These are phyloP conservation scores for Holtermannia corniformis DNA, from an alignment of 768 basidiomycete species.

Conservation along the genomic window DNA sequence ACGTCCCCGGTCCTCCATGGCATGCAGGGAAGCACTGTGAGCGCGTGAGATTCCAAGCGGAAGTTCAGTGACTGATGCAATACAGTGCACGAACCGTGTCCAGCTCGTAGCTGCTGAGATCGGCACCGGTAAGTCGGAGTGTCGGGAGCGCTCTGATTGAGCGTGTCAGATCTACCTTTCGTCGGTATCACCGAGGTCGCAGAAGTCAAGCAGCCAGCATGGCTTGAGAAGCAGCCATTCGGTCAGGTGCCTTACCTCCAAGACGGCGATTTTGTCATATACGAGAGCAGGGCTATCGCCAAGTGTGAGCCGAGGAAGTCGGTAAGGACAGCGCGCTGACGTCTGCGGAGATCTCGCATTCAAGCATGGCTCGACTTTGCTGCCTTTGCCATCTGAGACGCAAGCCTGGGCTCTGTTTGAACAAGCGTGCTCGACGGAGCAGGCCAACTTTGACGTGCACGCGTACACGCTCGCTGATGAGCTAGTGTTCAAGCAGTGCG, in stretches of 20 bases:
- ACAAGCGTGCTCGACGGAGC: slow-evolving; percentile 46
- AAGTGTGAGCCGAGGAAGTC: slow-evolving; percentile 12
- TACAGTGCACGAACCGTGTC: neutral
- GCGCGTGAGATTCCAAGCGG: no score
- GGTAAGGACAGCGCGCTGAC: no score
- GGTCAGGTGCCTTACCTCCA: slow-evolving; percentile 55
- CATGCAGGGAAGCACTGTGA: no score
- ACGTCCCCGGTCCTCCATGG: no score
- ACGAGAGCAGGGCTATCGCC: slow-evolving; percentile 29
- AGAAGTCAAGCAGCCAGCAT: slow-evolving; percentile 24
- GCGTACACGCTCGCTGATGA: slow-evolving; percentile 47
- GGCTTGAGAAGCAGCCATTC: slow-evolving; percentile 53
- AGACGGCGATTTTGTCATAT: slow-evolving; percentile 51
- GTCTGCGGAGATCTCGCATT: slow-evolving; percentile 47
- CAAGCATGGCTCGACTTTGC: slow-evolving; percentile 30
- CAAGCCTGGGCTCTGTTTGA: slow-evolving; percentile 42
- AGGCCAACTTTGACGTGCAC: slow-evolving; percentile 49
- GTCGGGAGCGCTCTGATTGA: neutral
- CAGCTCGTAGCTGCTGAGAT: neutral
- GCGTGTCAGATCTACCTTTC: slow-evolving; percentile 7
- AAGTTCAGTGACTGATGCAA: no score
- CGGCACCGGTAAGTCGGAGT: neutral
- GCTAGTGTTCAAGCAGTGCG: slow-evolving; percentile 50
- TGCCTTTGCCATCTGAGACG: slow-evolving; percentile 43
- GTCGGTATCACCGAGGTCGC: neutral